phyloP scores from a whole-genome alignment of 2,329 filamentous ascomycete species.

The Aspergillus tamarii region DNA sequence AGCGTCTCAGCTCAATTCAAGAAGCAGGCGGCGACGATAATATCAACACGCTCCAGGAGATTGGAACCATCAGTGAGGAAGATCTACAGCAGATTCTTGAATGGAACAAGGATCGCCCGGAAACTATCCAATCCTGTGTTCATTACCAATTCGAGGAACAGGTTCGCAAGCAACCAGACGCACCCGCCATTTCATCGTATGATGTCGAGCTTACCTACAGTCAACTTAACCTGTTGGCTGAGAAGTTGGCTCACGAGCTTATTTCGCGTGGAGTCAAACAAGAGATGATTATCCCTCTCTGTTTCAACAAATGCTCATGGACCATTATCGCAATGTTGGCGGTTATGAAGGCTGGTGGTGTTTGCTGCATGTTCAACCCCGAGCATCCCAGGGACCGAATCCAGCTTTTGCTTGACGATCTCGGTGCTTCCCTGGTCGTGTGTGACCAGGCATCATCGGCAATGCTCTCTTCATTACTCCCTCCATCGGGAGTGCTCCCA shows the following conservation, averaged over 20 bases:
- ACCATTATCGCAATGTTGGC: background rate
- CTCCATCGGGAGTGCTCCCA: background rate
- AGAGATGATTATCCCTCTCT: conserved; percentile 1
- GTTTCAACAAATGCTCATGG: conserved; percentile 5
- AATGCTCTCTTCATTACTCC: background rate
- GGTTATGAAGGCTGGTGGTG: conserved; percentile 3
- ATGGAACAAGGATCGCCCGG: background rate
- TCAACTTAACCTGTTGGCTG: background rate
- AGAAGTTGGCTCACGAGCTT: background rate
- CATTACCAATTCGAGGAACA: background rate
- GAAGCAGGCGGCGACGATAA: background rate
- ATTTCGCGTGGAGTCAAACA: background rate
- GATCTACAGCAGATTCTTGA: background rate
- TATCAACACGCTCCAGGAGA: background rate
- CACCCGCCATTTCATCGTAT: background rate
- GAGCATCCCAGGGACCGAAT: background rate
- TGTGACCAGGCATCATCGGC: background rate
- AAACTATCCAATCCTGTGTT: background rate
- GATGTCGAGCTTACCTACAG: background rate
- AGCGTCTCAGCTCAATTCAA: background rate
- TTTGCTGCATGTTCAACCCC: background rate
- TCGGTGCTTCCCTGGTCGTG: background rate
- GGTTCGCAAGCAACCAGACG: background rate
- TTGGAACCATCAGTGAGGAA: background rate
- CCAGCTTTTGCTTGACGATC: background rate